phyloP scores from a whole-genome alignment of 2,329 filamentous ascomycete species.

The Alternaria alternata region DNA sequence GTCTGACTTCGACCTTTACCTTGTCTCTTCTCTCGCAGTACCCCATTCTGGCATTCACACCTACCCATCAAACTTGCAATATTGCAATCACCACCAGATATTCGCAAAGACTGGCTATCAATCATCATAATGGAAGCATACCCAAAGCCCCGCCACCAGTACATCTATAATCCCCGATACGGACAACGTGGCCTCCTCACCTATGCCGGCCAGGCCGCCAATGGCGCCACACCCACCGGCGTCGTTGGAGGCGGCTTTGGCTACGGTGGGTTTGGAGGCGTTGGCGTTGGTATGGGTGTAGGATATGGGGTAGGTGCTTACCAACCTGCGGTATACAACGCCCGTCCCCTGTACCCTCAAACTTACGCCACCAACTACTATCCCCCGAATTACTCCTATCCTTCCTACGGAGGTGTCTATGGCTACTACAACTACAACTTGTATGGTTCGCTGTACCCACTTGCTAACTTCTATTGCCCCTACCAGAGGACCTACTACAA shows the following conservation, averaged over 20 bases:
- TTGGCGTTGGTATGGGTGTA: conserved; percentile 21
- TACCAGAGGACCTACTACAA: conserved; percentile 46
- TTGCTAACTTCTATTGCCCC: conserved; percentile 47
- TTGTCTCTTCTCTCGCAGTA: conserved; percentile 14
- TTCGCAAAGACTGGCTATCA: neutral
- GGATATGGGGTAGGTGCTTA: conserved; percentile 28
- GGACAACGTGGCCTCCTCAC: conserved; percentile 39
- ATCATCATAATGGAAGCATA: conserved; percentile 28
- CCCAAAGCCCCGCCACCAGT: conserved; percentile 44
- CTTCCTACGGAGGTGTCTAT: conserved; percentile 28
- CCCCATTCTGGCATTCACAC: conserved; percentile 4
- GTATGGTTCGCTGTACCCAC: conserved; percentile 40
- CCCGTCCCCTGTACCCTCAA: conserved; percentile 30
- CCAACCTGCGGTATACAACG: conserved; percentile 38
- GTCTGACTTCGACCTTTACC: conserved; percentile 19
- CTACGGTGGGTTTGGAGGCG: conserved; percentile 24
- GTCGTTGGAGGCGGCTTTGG: conserved; percentile 25
- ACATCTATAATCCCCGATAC: conserved; percentile 41
- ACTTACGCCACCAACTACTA: conserved; percentile 25
- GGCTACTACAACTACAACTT: conserved; percentile 35
- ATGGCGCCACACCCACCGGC: conserved; percentile 37
- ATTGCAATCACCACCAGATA: neutral
- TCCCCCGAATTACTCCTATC: conserved; percentile 19
- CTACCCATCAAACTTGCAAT: neutral
- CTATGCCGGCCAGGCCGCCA: conserved; percentile 38